Base-by-base conservation (phyloP, 768 basidiomycete genomes). In the Leccinum disarticulatum region DNA sequence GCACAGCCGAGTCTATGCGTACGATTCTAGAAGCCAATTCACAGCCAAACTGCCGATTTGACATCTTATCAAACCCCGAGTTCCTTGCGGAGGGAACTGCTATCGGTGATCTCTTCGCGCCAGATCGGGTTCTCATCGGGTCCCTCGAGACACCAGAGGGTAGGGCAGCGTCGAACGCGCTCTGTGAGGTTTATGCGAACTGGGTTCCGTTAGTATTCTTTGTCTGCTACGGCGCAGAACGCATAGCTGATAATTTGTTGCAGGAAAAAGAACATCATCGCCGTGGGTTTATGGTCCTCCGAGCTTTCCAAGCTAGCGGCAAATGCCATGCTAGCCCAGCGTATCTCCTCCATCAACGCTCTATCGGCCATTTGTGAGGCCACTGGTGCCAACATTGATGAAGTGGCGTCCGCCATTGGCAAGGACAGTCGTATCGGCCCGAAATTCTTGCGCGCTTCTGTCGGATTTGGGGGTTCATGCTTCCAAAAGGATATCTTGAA, bases 401-500 rank as follows among this genome's bases (percentile, higher is more conserved):
- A 98, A 77, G 96, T 98, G 59, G 88, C 96, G 1, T 82, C 91
- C 71, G 95, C 97, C 9, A 88, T 98, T 68, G 97, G 97, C 15
- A 88, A 86, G 68, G 97, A 99, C 76, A 82, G 88, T 19, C 93
- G 97, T 60, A 83, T 99, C 56, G 97, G 97, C 4, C 84, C 93
- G 67, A 96, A 91, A 75, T 99, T 99, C 85, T 80, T 99, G 70
- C 93, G 91, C 73, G 91, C 93, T 46, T 91, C 88, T 52, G 95
- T 97, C 68, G 96, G 97, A 22, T 99, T 99, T 68, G 96, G 97
- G 61, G 97, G 97, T 38, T 93, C 90, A 13, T 99, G 96, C 80
- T 99, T 99, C 91, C 96, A 98, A 79, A 98, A 99, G 76, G 96
- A 99, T 72, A 98, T 98, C 76, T 87, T 99, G 70, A 99, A 99